phyloP scores from a whole-genome alignment of 768 basidiomycete genomes.

The Termitomyces sp. region DNA sequence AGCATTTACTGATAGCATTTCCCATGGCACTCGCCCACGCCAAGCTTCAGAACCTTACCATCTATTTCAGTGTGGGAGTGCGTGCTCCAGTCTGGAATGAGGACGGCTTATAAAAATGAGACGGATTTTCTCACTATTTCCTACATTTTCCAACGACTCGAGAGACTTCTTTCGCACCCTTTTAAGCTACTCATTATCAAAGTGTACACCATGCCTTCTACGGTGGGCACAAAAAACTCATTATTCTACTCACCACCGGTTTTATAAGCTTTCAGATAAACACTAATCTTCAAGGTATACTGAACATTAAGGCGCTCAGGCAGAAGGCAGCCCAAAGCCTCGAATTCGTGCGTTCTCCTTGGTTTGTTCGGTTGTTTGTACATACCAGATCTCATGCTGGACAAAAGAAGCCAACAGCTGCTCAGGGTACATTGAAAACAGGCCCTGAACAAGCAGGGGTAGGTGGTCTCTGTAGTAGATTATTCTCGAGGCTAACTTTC shows the following conservation, averaged over 20 bases:
- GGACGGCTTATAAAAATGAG: conserved; percentile 5
- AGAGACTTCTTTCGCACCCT: not conserved
- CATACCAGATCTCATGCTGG: not conserved
- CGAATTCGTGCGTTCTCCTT: conserved; percentile 1
- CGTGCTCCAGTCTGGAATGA: not conserved
- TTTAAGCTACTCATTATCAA: not conserved
- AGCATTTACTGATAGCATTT: no score
- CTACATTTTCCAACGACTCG: conserved; percentile 1
- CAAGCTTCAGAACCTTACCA: not conserved
- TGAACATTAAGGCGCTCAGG: conserved; percentile 1
- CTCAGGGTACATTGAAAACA: not conserved
- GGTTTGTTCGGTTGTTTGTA: not conserved
- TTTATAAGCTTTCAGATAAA: conserved; percentile 1
- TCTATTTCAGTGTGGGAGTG: not conserved
- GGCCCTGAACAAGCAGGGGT: conserved; percentile 4
- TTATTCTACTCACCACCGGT: not conserved
- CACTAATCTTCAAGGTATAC: not conserved
- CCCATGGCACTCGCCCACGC: not conserved
- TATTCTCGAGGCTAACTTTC: not conserved
- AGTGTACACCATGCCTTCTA: not conserved
- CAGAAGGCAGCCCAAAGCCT: conserved; percentile 8
- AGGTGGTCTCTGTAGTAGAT: not conserved
- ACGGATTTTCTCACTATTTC: not conserved
- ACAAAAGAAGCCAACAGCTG: not conserved
- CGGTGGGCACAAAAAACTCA: not conserved